These are phyloP conservation scores for Psidium guajava DNA, from an alignment of 345 rosid genomes.

Conservation along the genomic window DNA sequence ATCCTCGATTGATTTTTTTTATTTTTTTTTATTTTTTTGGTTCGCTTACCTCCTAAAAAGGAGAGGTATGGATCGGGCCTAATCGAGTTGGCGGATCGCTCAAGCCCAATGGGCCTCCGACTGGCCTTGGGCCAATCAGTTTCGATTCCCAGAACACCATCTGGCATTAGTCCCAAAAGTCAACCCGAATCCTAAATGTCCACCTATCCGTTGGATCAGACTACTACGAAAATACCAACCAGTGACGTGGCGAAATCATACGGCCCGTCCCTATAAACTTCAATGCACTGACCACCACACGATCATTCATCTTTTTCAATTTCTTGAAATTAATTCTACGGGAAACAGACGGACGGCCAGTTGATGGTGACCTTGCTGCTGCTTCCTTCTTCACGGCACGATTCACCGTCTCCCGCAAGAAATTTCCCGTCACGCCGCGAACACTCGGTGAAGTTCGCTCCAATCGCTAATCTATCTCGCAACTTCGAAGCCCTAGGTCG, in stretches of 20 bases:
- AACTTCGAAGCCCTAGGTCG: not conserved
- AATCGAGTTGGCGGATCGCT: not conserved
- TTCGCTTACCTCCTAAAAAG: too few species aligned
- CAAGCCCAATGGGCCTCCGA: not conserved
- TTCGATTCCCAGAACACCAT: not conserved
- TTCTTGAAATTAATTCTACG: not conserved
- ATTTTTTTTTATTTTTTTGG: too few species aligned
- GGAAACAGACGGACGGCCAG: not conserved
- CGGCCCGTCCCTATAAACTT: not conserved
- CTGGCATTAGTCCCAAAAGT: not conserved
- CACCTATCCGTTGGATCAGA: not conserved
- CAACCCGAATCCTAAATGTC: not conserved
- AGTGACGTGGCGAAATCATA: not conserved
- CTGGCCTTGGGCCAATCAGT: accelerated
- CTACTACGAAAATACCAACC: not conserved
- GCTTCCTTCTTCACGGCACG: not conserved
- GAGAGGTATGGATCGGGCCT: not conserved
- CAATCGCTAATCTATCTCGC: not conserved
- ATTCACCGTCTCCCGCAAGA: not conserved
- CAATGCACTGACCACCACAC: not conserved
- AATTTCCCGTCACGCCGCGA: not conserved
- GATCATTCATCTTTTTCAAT: not conserved
- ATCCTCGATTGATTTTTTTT: too few species aligned
- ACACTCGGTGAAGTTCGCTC: not conserved
- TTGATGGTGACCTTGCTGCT: not conserved